These are phyloP conservation scores for Stropharia rugosoannulata DNA, from an alignment of 768 basidiomycete genomes.

Conservation along the genomic window DNA sequence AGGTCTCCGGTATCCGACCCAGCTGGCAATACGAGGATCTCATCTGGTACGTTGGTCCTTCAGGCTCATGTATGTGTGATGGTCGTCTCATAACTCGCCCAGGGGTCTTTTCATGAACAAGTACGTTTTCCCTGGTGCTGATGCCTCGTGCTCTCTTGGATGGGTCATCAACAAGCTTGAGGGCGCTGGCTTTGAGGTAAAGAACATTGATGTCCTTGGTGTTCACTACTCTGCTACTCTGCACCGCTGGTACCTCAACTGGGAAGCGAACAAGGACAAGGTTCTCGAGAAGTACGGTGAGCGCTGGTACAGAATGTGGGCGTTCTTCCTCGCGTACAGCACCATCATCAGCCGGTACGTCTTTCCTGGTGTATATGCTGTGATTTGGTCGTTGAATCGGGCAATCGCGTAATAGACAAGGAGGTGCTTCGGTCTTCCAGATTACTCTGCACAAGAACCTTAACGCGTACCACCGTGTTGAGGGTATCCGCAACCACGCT, in stretches of 20 bases:
- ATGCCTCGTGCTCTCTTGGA: slow-evolving; percentile 91
- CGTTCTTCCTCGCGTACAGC: slow-evolving; percentile 93
- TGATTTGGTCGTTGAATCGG: neutral
- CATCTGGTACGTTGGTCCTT: slow-evolving; percentile 62
- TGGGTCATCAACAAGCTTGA: slow-evolving; percentile 91
- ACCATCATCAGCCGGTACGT: slow-evolving; percentile 76
- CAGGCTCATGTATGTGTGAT: neutral
- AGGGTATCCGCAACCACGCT: slow-evolving; percentile 79
- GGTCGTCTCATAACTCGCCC: neutral
- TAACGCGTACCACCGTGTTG: slow-evolving; percentile 91
- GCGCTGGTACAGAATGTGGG: slow-evolving; percentile 93
- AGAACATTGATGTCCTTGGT: slow-evolving; percentile 94
- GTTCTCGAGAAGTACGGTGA: slow-evolving; percentile 90
- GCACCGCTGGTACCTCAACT: slow-evolving; percentile 95
- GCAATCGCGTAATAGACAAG: slow-evolving; percentile 54
- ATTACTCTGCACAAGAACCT: slow-evolving; percentile 98
- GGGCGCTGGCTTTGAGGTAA: slow-evolving; percentile 92
- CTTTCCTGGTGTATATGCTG: neutral
- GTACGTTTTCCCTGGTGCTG: slow-evolving; percentile 98
- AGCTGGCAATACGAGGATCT: slow-evolving; percentile 99
- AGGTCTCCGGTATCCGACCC: slow-evolving; percentile 96
- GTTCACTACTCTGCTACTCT: slow-evolving; percentile 96
- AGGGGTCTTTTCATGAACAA: slow-evolving; percentile 98
- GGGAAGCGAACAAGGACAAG: slow-evolving; percentile 91
- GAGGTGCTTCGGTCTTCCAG: slow-evolving; percentile 92